Conservation (phyloP, 495 filamentous ascomycete species). For the Talaromyces borbonicus region DNA sequence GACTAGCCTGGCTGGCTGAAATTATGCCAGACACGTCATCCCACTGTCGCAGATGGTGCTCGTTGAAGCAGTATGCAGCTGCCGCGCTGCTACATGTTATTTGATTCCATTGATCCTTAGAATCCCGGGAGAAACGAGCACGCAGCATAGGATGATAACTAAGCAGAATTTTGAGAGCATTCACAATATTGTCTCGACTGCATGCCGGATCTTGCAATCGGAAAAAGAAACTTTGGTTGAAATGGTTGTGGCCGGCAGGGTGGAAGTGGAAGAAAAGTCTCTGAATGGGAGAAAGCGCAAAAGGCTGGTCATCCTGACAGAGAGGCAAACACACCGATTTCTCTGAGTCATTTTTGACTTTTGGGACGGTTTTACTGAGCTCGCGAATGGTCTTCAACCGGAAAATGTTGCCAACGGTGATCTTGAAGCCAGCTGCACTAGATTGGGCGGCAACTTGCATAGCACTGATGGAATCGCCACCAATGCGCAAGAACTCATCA, state of each 20-base stretch:
- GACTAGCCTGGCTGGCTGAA: neutral
- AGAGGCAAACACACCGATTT: neutral
- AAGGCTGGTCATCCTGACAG: conserved; percentile 15
- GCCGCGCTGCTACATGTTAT: too few relatives aligned
- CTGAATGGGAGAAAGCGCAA: conserved; percentile 23
- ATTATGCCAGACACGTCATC: neutral
- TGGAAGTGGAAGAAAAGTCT: conserved; percentile 16
- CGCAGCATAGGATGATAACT: conserved; percentile 7
- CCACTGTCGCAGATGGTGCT: neutral
- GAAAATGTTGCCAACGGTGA: neutral
- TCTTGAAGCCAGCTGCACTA: neutral
- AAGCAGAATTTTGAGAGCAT: too few relatives aligned
- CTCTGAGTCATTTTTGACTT: neutral
- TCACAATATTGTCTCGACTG: conserved; percentile 16
- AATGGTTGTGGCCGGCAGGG: conserved; percentile 34
- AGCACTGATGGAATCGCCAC: conserved; percentile 49
- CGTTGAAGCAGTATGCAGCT: neutral
- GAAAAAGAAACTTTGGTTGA: conserved; percentile 50
- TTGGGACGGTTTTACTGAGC: neutral
- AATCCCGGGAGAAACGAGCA: neutral
- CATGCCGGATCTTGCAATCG: conserved; percentile 36
- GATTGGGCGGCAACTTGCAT: conserved; percentile 29
- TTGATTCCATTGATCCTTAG: neutral
- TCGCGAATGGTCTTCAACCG: neutral
- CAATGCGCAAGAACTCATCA: conserved; percentile 44